Evolutionary conservation across 2,329 filamentous ascomycete species (phyloP).

Genomic region (Cladosporium sp.): DNA sequence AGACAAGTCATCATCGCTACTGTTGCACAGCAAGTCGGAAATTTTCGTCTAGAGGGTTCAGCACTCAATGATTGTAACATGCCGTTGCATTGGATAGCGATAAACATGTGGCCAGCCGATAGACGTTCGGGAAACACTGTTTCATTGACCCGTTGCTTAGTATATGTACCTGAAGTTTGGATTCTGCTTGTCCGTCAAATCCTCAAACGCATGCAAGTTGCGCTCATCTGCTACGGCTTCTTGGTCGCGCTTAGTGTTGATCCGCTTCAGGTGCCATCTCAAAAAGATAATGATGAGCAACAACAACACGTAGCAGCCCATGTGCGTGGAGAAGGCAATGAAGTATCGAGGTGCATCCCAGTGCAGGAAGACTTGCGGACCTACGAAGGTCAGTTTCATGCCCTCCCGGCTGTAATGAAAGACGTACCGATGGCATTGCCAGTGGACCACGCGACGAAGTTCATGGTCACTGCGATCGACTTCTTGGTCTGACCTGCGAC

Average conservation of each 20-base stretch:
- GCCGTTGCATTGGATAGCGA: too few species aligned
- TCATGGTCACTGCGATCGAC: slow-evolving; percentile 60
- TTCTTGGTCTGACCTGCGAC: slow-evolving; percentile 71
- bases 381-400: slow-evolving; percentile 24
- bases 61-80: too few species aligned
- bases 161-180: slow-evolving; percentile 32
- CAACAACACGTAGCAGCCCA: slow-evolving; percentile 60
- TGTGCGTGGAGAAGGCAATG: slow-evolving; percentile 63
- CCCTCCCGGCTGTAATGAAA: too few species aligned
- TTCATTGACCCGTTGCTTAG: too few species aligned
- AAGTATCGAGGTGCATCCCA: slow-evolving; percentile 61
- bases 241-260: slow-evolving; percentile 37
- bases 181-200: slow-evolving; percentile 30
- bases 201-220: slow-evolving; percentile 27
- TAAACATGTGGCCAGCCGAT: too few species aligned
- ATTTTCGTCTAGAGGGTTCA: too few species aligned
- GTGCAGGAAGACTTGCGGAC: slow-evolving; percentile 61
- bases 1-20: too few species aligned
- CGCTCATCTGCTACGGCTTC: slow-evolving; percentile 25
- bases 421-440: slow-evolving; percentile 60
- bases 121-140: too few species aligned
- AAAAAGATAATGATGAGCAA: slow-evolving; percentile 38
- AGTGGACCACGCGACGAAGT: slow-evolving; percentile 64
- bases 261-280: slow-evolving; percentile 35
- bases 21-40: too few species aligned